Base-by-base conservation (phyloP, 129 eudicot genomes). In the Sambucus nigra region DNA sequence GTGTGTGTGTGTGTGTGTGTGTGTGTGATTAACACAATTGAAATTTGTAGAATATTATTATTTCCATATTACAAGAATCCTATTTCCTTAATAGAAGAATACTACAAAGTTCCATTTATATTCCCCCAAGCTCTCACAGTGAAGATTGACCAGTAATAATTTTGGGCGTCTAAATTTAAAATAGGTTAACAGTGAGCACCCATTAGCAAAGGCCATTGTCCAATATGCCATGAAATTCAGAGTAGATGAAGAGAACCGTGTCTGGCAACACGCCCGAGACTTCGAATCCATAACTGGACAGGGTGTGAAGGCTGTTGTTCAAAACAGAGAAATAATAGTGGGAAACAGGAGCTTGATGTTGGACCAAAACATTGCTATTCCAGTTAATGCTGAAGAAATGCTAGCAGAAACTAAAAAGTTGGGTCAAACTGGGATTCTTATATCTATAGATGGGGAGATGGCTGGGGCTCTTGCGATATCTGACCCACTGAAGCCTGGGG, bases 141-240 rank as follows among this genome's bases (percentile, higher is more conserved):
- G 42, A 35, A 35, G 1, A 2, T 35, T n/a, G n/a, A n/a, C n/a
- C n/a, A n/a, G n/a, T n/a, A n/a, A n/a, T n/a, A 40, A 40, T 40
- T n/a, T 21, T 10, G 23, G n/a, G n/a, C n/a, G n/a, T n/a, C n/a
- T n/a, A n/a, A 6, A 11, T 58, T 24, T 24, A 17, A 65, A 42
- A 15, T 63, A 92, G 99, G 91, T 73, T 32, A 86, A 92, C 70
- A 92, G 96, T 57, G 99, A 92, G 65, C 99, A 92, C 62, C 96
- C 96, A 5, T 69, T 92, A 64, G 99, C 86, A 2, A 92, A 92
- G 60, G 99, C 99, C 0, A 67, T 86, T 25, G 86, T 82, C 13
- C 87, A 86, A 66, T 77, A 92, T 32, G 96, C 96, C 47, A 78
- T 80, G 60, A 82, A 76, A 38, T 82, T 87, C 15, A 63, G 71